These are phyloP conservation scores for Zymoseptoria passerinii DNA, from an alignment of 2,329 filamentous ascomycete species.

Conservation along the genomic window DNA sequence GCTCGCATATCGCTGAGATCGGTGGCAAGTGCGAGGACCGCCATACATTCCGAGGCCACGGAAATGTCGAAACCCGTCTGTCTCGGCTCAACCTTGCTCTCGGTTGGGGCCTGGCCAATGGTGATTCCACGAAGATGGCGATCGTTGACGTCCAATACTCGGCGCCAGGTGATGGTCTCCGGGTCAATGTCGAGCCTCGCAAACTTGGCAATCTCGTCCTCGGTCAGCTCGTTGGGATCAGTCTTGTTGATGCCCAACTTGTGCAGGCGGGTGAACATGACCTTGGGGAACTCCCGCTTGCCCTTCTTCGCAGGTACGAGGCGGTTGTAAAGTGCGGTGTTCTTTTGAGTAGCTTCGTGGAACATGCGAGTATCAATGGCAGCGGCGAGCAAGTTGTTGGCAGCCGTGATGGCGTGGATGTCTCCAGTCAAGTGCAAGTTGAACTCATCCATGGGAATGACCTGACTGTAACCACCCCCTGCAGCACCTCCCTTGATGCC, in stretches of 20 bases:
- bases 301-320: constrained; percentile 86
- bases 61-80: constrained; percentile 97
- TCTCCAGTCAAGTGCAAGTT: constrained; percentile 96
- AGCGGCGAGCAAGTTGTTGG: constrained; percentile 92
- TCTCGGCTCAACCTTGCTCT: constrained; percentile 71
- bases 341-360: constrained; percentile 92
- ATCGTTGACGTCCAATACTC: constrained; percentile 95
- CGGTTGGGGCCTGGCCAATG: constrained; percentile 77
- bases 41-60: constrained; percentile 97
- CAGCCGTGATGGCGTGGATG: constrained; percentile 93
- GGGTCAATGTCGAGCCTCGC: constrained; percentile 95
- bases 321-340: constrained; percentile 76
- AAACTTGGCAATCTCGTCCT: constrained; percentile 80
- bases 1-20: constrained; percentile 82
- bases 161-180: constrained; percentile 92
- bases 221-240: constrained; percentile 79
- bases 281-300: constrained; percentile 72
- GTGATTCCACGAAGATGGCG: constrained; percentile 84
- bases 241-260: constrained; percentile 96
- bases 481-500: constrained; percentile 98
- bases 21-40: constrained; percentile 88
- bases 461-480: constrained; percentile 95
- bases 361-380: constrained; percentile 98
- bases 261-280: constrained; percentile 89
- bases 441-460: constrained; percentile 99